phyloP scores from a whole-genome alignment of 108 stramenopile species.

The Skeletonema grethae region DNA sequence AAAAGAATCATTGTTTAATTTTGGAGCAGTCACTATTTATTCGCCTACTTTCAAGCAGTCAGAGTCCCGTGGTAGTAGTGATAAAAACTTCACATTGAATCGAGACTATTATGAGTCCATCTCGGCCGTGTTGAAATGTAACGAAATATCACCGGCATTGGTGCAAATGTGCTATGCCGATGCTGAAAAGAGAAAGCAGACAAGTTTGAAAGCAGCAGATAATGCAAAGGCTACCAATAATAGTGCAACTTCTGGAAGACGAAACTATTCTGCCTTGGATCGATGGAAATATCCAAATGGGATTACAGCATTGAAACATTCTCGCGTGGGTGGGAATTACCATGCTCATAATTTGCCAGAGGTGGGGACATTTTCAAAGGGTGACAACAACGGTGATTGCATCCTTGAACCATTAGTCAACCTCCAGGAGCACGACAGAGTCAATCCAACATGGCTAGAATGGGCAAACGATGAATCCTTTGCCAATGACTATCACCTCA shows the following conservation, averaged over 20 bases:
- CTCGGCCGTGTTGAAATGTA: constrained; percentile 1
- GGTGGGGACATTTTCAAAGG: neutral
- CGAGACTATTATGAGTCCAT: constrained; percentile 14
- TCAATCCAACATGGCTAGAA: constrained; percentile 16
- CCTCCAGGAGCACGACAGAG: neutral
- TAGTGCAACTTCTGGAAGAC: neutral
- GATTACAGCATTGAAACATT: neutral
- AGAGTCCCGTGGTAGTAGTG: neutral
- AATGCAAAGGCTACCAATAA: neutral
- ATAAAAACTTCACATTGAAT: neutral
- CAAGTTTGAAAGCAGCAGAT: neutral
- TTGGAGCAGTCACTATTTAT: constrained; percentile 26
- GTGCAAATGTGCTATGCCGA: constrained; percentile 8
- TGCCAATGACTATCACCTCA: constrained; percentile 20
- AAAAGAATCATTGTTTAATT: constrained; percentile 15
- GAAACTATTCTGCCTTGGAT: neutral
- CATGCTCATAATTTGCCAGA: neutral
- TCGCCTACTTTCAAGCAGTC: neutral
- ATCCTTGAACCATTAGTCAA: neutral
- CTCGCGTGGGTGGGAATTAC: neutral
- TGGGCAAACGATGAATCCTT: constrained; percentile 22
- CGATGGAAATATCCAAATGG: neutral
- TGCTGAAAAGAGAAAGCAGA: constrained; percentile 15
- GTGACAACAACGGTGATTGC: neutral
- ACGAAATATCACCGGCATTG: neutral